Percentiles rank a stretch among this genome's conserved stretches.
Evolutionary conservation across 2,329 filamentous ascomycete species (phyloP).

Genomic region (Endothia cerciana): DNA sequence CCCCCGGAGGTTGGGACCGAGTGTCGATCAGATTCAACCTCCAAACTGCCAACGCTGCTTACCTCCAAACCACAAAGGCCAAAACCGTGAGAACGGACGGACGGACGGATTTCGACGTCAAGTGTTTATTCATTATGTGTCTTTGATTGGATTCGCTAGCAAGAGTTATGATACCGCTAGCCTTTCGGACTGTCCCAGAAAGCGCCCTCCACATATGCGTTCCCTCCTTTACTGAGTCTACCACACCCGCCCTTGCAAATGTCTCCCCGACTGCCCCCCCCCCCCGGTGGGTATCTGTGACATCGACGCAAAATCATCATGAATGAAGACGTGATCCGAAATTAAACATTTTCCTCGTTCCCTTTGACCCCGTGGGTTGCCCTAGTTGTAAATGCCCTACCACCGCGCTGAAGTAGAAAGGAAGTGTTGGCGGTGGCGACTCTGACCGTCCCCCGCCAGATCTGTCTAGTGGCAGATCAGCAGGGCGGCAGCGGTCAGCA

Average conservation of each 20-base stretch:
- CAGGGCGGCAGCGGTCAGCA: conserved; percentile 45
- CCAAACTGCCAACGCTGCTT: no score
- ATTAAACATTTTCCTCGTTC: not conserved
- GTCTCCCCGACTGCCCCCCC: not conserved
- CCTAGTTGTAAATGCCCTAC: not conserved
- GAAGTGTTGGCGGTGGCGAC: not conserved
- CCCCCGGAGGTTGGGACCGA: no score
- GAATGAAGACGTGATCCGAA: conserved; percentile 16
- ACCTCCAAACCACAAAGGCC: no score
- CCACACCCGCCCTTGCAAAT: not conserved
- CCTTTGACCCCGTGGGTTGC: conserved; percentile 8
- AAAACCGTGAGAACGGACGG: no score
- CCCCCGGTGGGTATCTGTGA: conserved; percentile 1
- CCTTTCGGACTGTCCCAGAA: not conserved
- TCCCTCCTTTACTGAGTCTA: not conserved
- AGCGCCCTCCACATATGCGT: conserved; percentile 2
- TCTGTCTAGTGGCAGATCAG: conserved; percentile 46
- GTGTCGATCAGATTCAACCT: no score
- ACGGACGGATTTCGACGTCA: not conserved
- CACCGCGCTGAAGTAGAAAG: conserved; percentile 7
- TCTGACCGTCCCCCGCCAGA: not conserved
- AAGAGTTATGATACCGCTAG: not conserved
- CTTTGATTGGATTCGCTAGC: not conserved
- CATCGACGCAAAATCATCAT: conserved; percentile 6
- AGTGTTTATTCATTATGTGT: not conserved